These are phyloP conservation scores for Lactarius sanguifluus DNA, from an alignment of 768 basidiomycete genomes.

Conservation along the genomic window DNA sequence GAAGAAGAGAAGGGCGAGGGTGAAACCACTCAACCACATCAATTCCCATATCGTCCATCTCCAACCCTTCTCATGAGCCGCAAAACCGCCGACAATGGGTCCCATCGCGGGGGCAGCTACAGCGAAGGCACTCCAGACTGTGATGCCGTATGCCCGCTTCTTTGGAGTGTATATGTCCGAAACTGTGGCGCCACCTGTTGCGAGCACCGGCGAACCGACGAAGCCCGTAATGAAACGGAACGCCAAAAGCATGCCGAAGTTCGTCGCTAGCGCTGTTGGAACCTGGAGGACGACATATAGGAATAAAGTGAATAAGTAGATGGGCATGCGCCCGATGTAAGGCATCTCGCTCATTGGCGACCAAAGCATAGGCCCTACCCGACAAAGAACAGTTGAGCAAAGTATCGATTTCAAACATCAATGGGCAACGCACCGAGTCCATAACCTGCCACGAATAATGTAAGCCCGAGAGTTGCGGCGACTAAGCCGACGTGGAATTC, in stretches of 20 bases:
- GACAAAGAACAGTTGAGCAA: conserved; percentile 28
- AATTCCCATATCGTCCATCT: conserved; percentile 39
- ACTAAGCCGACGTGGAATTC: conserved; percentile 35
- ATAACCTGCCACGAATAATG: conserved; percentile 33
- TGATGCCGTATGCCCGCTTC: conserved; percentile 33
- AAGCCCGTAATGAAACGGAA: conserved; percentile 42
- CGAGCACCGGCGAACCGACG: conserved; percentile 37
- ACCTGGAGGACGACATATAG: conserved; percentile 38
- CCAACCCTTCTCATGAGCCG: conserved; percentile 37
- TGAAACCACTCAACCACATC: conserved; percentile 36
- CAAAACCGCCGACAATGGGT: conserved; percentile 40
- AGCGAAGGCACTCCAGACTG: conserved; percentile 35
- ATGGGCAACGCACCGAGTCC: conserved; percentile 27
- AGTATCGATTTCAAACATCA: neutral
- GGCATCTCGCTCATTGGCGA: conserved; percentile 39
- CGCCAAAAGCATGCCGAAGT: conserved; percentile 36
- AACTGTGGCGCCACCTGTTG: conserved; percentile 37
- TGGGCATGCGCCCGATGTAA: conserved; percentile 36
- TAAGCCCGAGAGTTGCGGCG: conserved; percentile 36
- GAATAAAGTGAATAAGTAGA: conserved; percentile 38
- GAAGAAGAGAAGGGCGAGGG: conserved; percentile 34
- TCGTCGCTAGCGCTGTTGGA: conserved; percentile 37
- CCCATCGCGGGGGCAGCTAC: conserved; percentile 35
- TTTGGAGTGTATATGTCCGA: conserved; percentile 33
- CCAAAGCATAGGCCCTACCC: conserved; percentile 31